A percentile compares a stretch with the other conserved stretches of the same genome.
These are phyloP conservation scores for Solanum pimpinellifolium DNA, from an alignment of 257 asterid genomes.

Conservation along the genomic window DNA sequence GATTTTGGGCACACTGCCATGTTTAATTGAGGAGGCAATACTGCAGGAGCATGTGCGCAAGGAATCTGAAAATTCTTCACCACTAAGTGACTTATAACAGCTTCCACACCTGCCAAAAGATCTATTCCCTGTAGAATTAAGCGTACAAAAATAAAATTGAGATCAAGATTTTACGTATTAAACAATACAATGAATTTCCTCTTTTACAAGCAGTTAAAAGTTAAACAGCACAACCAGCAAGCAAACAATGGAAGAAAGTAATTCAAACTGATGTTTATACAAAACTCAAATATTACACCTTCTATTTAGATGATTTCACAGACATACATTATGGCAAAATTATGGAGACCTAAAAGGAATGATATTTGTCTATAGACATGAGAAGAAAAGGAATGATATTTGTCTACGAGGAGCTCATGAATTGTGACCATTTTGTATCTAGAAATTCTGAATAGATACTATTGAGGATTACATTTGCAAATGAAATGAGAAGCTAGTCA, in stretches of 20 bases:
- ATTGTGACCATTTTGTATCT: neutral
- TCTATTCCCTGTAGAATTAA: constrained; percentile 53
- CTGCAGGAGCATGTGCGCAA: constrained; percentile 89
- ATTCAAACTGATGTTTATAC: neutral
- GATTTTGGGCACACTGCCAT: constrained; percentile 57
- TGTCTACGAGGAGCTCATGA: neutral
- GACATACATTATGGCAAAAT: neutral
- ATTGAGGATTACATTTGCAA: neutral
- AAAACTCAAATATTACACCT: neutral
- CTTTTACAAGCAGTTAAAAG: neutral
- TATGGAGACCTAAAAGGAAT: neutral
- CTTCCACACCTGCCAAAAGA: constrained; percentile 87
- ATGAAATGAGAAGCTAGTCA: neutral
- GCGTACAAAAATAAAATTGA: constrained; percentile 1
- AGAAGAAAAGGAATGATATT: neutral
- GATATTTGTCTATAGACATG: neutral
- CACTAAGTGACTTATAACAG: constrained; percentile 81
- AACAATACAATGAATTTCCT: neutral
- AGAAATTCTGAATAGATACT: neutral
- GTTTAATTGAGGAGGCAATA: constrained; percentile 48
- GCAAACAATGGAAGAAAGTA: neutral
- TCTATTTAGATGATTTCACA: neutral
- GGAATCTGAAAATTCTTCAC: constrained; percentile 72
- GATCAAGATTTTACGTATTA: neutral
- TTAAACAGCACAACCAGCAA: neutral